Conservation (phyloP, 768 basidiomycete genomes). For the Tephrocybe sp. region DNA sequence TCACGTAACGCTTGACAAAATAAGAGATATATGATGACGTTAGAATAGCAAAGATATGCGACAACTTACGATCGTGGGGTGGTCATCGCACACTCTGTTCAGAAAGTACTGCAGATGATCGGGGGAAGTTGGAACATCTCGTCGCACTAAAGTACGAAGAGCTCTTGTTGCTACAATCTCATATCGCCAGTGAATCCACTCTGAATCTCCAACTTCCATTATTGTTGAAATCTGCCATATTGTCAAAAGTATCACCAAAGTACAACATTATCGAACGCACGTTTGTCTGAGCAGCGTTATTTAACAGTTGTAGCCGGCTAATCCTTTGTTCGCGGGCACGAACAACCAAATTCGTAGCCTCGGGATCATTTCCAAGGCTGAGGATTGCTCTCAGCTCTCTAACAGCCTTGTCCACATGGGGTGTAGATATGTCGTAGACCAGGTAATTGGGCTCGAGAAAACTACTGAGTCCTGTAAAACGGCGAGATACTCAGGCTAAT, state of each 20-base stretch:
- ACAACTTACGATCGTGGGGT: slow-evolving; percentile 62
- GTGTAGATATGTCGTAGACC: slow-evolving; percentile 51
- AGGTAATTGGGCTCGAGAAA: slow-evolving; percentile 64
- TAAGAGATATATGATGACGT: slow-evolving; percentile 7
- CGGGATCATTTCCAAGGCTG: slow-evolving; percentile 18
- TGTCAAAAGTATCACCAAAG: not conserved
- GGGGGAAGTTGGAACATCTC: slow-evolving; percentile 53
- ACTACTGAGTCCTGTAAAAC: slow-evolving; percentile 49
- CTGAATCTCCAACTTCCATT: slow-evolving; percentile 56
- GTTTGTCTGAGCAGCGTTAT: slow-evolving; percentile 40
- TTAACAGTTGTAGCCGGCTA: slow-evolving; percentile 38
- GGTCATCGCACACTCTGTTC: slow-evolving; percentile 57
- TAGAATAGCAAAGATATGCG: not conserved
- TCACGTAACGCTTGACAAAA: slow-evolving; percentile 54
- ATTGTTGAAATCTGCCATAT: slow-evolving; percentile 37
- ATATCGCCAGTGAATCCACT: slow-evolving; percentile 80
- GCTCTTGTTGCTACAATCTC: slow-evolving; percentile 66
- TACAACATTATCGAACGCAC: slow-evolving; percentile 33
- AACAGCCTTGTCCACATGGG: slow-evolving; percentile 38
- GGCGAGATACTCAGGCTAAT: no score
- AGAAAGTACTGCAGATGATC: slow-evolving; percentile 58
- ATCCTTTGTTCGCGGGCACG: slow-evolving; percentile 46
- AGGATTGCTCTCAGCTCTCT: slow-evolving; percentile 37
- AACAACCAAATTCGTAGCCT: slow-evolving; percentile 38
- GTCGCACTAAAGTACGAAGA: slow-evolving; percentile 66